Percentiles rank a stretch among this genome's conserved stretches.
Conservation (phyloP, 169 alveolate genomes). For the Plasmodium cynomolgi region DNA sequence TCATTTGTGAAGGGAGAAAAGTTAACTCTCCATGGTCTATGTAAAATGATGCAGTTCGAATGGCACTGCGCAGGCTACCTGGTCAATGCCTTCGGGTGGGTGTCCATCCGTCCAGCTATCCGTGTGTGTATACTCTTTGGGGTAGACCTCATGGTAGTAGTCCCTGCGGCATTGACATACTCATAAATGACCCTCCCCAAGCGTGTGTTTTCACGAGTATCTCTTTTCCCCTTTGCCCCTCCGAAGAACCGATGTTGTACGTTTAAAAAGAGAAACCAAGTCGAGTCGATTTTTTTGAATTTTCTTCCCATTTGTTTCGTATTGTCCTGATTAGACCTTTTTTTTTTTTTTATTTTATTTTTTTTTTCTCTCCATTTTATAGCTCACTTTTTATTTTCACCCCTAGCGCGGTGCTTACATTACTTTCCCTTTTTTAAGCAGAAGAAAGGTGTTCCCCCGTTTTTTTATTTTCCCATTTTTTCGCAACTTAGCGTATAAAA, state of each 20-base stretch:
- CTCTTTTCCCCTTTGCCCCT: not conserved
- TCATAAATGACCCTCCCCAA: not conserved
- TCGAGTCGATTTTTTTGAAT: not conserved
- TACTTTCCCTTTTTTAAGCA: not conserved
- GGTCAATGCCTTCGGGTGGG: not conserved
- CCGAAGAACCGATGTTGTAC: not conserved
- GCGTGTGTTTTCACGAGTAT: not conserved
- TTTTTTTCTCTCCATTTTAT: not conserved
- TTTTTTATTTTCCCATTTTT: not conserved
- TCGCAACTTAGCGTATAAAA: not conserved
- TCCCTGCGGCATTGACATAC: not conserved
- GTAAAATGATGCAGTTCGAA: constrained; percentile 1
- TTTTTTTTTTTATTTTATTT: not conserved
- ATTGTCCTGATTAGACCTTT: constrained; percentile 1
- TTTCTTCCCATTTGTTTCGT: not conserved
- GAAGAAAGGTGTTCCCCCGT: not conserved
- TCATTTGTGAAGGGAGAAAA: not conserved
- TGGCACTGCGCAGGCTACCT: not conserved
- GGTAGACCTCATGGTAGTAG: not conserved
- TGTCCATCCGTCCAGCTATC: not conserved
- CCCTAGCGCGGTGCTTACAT: not conserved
- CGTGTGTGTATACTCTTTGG: not conserved
- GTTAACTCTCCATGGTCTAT: not conserved
- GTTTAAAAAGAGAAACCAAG: not conserved
- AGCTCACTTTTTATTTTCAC: not conserved